Percentiles rank a stretch among this genome's conserved stretches.
Evolutionary conservation across 495 filamentous ascomycete genomes (phyloP).

Genomic region (Penicillium bialowiezense): DNA sequence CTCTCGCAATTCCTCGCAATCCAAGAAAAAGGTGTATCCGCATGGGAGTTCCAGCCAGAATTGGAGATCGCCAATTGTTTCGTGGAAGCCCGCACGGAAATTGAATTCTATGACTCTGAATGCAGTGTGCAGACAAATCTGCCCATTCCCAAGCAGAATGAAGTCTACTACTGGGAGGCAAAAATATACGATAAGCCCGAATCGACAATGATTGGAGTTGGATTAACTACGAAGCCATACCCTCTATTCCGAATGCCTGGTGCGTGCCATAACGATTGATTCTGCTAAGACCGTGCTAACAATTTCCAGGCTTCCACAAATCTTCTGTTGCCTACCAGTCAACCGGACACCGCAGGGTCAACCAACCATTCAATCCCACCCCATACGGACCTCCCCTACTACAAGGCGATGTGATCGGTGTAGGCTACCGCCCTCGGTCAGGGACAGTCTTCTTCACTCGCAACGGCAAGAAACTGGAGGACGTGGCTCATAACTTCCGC

Average conservation of each 20-base stretch:
- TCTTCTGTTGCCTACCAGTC: slow-evolving; percentile 88
- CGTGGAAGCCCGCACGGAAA: slow-evolving; percentile 91
- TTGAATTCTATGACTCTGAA: slow-evolving; percentile 97
- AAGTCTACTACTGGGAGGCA: slow-evolving; percentile 99
- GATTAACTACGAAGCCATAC: slow-evolving; percentile 94
- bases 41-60: slow-evolving; percentile 98
- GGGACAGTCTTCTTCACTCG: slow-evolving; percentile 97
- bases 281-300: slow-evolving; percentile 13
- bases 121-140: slow-evolving; percentile 97
- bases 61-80: slow-evolving; percentile 99
- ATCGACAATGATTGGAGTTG: slow-evolving; percentile 76
- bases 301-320: slow-evolving; percentile 75
- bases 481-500: slow-evolving; percentile 89
- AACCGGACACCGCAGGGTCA: slow-evolving; percentile 78
- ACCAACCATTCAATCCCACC: slow-evolving; percentile 80
- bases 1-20: slow-evolving; percentile 96
- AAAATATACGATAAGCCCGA: slow-evolving; percentile 98
- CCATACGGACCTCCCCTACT: slow-evolving; percentile 78
- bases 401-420: slow-evolving; percentile 93
- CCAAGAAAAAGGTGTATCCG: slow-evolving; percentile 97
- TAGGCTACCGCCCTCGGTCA: slow-evolving; percentile 91
- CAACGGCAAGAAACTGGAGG: slow-evolving; percentile 95
- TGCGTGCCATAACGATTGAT: slow-evolving; percentile 36
- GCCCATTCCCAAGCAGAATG: slow-evolving; percentile 96
- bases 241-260: slow-evolving; percentile 91